Conservation (phyloP, 106 monocot species). For the Dendrobium catenatum region DNA sequence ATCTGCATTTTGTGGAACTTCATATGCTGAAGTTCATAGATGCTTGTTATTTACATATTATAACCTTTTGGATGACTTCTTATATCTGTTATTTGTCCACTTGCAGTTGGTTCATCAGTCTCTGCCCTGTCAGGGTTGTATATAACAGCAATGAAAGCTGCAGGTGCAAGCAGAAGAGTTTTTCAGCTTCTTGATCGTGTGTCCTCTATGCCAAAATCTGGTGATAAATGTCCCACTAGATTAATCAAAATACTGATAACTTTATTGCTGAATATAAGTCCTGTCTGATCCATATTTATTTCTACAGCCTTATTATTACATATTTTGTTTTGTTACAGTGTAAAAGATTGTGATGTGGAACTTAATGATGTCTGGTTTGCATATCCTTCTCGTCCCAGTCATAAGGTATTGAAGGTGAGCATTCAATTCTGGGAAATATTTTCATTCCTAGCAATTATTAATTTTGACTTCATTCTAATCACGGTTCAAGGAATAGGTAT, state of each 20-base stretch:
- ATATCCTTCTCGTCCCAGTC: slow-evolving; percentile 94
- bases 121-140: slow-evolving; percentile 84
- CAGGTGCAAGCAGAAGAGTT: slow-evolving; percentile 96
- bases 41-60: neutral
- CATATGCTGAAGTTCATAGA: neutral
- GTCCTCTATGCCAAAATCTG: slow-evolving; percentile 76
- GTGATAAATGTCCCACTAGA: slow-evolving; percentile 60
- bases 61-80: neutral
- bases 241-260: slow-evolving; percentile 6
- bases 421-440: neutral
- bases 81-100: slow-evolving; percentile 3
- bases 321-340: slow-evolving; percentile 21
- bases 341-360: slow-evolving; percentile 69
- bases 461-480: no score
- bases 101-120: slow-evolving; percentile 86
- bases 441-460: no score
- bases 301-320: neutral
- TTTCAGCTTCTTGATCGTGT: slow-evolving; percentile 91
- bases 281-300: neutral
- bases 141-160: slow-evolving; percentile 96
- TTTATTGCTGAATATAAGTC: neutral
- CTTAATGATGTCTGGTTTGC: slow-evolving; percentile 99
- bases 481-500: no score
- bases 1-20: neutral
- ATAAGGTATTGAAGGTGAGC: slow-evolving; percentile 90